phyloP scores from a whole-genome alignment of 305 asterid species.

The Rubia peregrina region DNA sequence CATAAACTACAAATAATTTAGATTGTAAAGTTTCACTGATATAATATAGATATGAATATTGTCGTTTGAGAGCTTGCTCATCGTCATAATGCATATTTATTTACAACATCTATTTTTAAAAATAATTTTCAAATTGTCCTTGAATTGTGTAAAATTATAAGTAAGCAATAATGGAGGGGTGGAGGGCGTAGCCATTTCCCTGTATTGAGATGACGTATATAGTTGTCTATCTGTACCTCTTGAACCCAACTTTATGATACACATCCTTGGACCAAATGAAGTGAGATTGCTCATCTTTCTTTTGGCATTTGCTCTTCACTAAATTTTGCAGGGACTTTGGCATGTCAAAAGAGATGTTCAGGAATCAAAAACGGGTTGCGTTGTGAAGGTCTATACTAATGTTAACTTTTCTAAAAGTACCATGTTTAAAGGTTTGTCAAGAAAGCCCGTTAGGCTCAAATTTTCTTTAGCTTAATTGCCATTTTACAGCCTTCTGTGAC shows the following conservation, averaged over 20 bases:
- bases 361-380: slow-evolving; percentile 49
- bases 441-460: neutral
- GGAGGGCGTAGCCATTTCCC: neutral
- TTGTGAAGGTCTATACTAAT: slow-evolving; percentile 56
- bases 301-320: slow-evolving; percentile 12
- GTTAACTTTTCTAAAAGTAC: slow-evolving; percentile 87
- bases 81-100: no score
- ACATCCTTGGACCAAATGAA: neutral
- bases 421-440: slow-evolving; percentile 72
- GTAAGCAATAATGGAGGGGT: no score
- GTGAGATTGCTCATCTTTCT: neutral
- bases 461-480: slow-evolving; percentile 6
- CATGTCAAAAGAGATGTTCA: slow-evolving; percentile 50
- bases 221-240: neutral
- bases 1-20: no score
- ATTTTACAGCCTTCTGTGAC: slow-evolving; percentile 11
- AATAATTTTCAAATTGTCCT: no score
- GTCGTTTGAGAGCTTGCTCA: no score
- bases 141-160: no score
- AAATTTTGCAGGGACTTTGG: slow-evolving; percentile 68
- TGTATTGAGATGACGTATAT: neutral
- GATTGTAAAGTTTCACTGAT: no score
- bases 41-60: no score
- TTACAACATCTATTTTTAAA: no score
- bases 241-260: neutral